Base-by-base conservation (phyloP, 2,329 filamentous ascomycete genomes). In the Arthrobotrys entomopaga region DNA sequence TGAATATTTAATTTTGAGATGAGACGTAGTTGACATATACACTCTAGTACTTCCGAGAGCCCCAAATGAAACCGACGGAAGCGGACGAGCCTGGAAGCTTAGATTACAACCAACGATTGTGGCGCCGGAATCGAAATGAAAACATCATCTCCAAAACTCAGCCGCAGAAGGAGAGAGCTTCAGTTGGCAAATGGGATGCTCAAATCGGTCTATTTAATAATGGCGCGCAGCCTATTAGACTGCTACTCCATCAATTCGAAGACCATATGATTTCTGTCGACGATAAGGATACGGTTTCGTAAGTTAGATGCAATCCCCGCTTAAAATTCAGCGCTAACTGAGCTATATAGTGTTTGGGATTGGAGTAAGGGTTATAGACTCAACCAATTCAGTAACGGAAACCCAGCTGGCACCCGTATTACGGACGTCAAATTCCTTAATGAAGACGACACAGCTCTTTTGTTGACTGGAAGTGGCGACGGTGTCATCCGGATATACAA, bases 171-270 rank as follows among this genome's bases (percentile, higher is more conserved):
- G 90, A 92, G 63, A 89, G 91, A 78, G 93, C 95, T 0, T 91
- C 92, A 11, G 91, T 86, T 65, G 91, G 92, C 79, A 90, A 89
- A 78, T 99, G 95, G 94, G 93, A 92, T 78, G 90, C 90, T 74
- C 89, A 91, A 49, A 86, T 90, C 54, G 90, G 91, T 16, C 90
- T 96, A 76, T 89, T 97, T 80, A 93, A 94, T 80, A 98, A 97
- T 77, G 89, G 90, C 29, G 91, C 90, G 34, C 95, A 97, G 80
- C 94, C 95, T 0, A 88, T 90, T 76, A 96, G 93, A 83, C 91
- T 99, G 89, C 91, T 91, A 3, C 97, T 98, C 81, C 95, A 99
- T 82, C 95, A 99, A 80, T 99, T 97, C 78, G 95, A 99, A 80
- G 91, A 97, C 79, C 93, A 98, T 80, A 86, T 99, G 19, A 92